Base-by-base conservation (phyloP, 768 basidiomycete species). In the Tylopilus intermedius region DNA sequence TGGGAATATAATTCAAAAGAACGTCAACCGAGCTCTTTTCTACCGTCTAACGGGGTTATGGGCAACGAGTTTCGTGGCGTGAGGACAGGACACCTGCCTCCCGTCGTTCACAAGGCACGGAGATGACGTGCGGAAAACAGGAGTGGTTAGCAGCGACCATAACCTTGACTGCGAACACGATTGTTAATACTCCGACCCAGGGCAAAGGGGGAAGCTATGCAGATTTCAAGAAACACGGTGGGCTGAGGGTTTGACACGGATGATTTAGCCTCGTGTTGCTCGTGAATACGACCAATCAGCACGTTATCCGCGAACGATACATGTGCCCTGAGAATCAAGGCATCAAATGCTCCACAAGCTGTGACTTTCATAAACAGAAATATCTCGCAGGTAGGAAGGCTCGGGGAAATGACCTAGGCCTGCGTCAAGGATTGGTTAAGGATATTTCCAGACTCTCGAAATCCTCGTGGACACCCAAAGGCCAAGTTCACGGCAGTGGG, bases 11-110 rank as follows among this genome's bases (percentile, higher is more conserved):
- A 43, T 44, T 5, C 26, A 38, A 39, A 27, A 44, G 45, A 41
- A 49, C 14, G 42, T 35, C 42, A 18, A 26, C 13, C 40, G 50
- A n/a, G 48, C 55, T 57, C 64, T 64, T 68, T 68, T 68, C 64
- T 67, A 70, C 46, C 47, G 26, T 46, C 27, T 38, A 37, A 54
- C 44, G 52, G 69, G 70, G 70, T 55, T 68, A 11, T 62, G 68
- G 68, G 67, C 66, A 71, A 60, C 48, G 53, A 50, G 27, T 47
- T 43, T 53, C 41, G 47, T 66, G 56, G 59, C 13, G 47, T 35
- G 53, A 40, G 35, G 51, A 46, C 43, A 33, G 21, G 40, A 53
- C 45, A 46, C 52, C 33, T 58, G 65, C 45, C 26, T 26, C 42
- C 40, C 45, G 47, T 49, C 40, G 47, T 48, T 57, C 55, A 50